A percentile compares a stretch with the other conserved stretches of the same genome.
phyloP scores from a whole-genome alignment of 495 filamentous ascomycete species.

The Xylaria acuta region DNA sequence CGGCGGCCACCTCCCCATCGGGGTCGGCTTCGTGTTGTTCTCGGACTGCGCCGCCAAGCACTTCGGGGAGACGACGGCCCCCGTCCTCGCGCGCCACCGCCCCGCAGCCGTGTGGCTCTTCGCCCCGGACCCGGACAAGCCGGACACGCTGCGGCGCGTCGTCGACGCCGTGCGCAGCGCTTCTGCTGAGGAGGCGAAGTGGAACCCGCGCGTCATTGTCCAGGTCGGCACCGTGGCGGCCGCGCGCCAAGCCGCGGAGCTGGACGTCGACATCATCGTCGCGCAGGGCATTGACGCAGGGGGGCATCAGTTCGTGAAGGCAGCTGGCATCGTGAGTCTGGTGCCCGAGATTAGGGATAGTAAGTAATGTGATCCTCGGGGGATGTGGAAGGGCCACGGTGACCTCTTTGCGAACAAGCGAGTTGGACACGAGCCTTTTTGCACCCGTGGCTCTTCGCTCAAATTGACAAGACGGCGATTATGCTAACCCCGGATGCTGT shows the following conservation, averaged over 20 bases:
- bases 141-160: conserved; percentile 52
- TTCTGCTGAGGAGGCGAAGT: conserved; percentile 27
- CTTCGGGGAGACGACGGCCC: conserved; percentile 44
- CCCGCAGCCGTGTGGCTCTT: conserved; percentile 82
- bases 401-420: not conserved
- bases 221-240: conserved; percentile 70
- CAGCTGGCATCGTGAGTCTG: conserved; percentile 61
- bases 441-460: not conserved
- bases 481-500: not conserved
- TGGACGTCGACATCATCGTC: conserved; percentile 68
- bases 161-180: conserved; percentile 33
- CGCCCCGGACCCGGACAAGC: conserved; percentile 59
- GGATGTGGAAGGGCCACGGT: not conserved
- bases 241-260: conserved; percentile 51
- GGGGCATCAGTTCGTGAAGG: conserved; percentile 69
- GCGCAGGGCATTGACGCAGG: conserved; percentile 78
- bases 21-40: conserved; percentile 48
- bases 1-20: conserved; percentile 45
- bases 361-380: not conserved
- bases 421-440: not conserved
- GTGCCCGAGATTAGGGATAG: conserved; percentile 55
- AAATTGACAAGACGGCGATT: not conserved
- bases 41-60: conserved; percentile 32
- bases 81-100: conserved; percentile 50
- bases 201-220: conserved; percentile 61